Conservation (phyloP, 139 green algal species). For the Micractinium conductrix region DNA sequence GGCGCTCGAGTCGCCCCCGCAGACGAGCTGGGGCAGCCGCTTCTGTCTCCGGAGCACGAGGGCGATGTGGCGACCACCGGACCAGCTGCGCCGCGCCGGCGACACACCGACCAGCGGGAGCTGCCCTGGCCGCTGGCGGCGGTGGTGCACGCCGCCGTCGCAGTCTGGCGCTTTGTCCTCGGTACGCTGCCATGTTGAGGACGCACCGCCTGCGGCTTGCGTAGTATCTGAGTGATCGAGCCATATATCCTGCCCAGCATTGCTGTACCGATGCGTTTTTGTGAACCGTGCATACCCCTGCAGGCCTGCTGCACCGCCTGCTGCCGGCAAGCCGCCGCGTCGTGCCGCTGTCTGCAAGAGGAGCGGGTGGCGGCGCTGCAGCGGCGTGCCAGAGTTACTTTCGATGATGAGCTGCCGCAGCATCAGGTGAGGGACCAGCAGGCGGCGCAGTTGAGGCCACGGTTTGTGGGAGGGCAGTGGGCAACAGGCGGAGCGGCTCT, state of each 20-base stretch:
- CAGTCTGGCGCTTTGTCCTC: background rate
- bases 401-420: conserved; percentile 15
- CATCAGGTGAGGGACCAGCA: background rate
- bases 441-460: too few relatives aligned
- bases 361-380: conserved; percentile 53
- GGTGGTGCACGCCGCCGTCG: background rate
- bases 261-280: too few relatives aligned
- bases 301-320: conserved; percentile 5
- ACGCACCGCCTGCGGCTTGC: too few relatives aligned
- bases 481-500: background rate
- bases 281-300: background rate
- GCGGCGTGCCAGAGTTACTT: conserved; percentile 35
- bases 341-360: conserved; percentile 29
- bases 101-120: background rate
- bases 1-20: background rate
- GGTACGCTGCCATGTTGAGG: background rate
- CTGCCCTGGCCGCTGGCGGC: background rate
- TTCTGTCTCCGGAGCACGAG: background rate
- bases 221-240: too few relatives aligned
- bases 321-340: background rate
- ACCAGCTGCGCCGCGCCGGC: background rate
- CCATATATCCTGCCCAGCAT: too few relatives aligned
- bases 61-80: background rate
- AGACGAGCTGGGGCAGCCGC: background rate
- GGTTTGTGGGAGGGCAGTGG: background rate